Evolutionary conservation across 139 green algal species (phyloP).

Genomic region (Chlorella sp.): DNA sequence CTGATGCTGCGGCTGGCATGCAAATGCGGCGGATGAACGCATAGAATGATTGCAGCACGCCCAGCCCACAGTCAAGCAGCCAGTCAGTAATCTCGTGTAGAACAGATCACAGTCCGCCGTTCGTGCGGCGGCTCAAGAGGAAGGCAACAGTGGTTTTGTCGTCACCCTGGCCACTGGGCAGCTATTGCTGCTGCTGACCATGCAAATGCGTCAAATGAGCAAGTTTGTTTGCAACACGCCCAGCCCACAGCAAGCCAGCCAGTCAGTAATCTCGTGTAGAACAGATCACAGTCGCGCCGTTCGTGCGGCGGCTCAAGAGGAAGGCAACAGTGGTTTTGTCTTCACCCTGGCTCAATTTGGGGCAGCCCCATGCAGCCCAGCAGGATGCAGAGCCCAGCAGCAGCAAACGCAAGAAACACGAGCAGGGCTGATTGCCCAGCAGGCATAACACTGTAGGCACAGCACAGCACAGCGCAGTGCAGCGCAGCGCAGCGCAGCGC

Average conservation of each 20-base stretch:
- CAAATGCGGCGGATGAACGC: too few relatives aligned
- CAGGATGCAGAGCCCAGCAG: too few relatives aligned
- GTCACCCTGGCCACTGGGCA: neutral
- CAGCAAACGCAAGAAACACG: too few relatives aligned
- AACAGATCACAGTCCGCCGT: slow-evolving; percentile 1
- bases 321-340: neutral
- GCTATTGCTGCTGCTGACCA: too few relatives aligned
- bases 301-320: neutral
- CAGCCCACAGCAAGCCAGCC: neutral
- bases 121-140: neutral
- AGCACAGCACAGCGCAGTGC: too few relatives aligned
- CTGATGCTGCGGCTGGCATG: neutral
- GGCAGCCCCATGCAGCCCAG: too few relatives aligned
- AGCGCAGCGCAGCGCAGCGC: too few relatives aligned
- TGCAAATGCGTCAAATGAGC: too few relatives aligned
- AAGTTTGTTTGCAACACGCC: too few relatives aligned
- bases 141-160: neutral
- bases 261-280: slow-evolving; percentile 54
- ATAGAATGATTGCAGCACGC: too few relatives aligned
- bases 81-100: slow-evolving; percentile 53
- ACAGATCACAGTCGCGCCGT: neutral
- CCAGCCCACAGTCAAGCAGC: neutral
- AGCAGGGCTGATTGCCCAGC: too few relatives aligned
- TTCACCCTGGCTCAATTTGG: neutral
- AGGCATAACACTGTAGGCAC: too few relatives aligned